Conservation (phyloP, 495 filamentous ascomycete genomes). For the Daldinia vernicosa region DNA sequence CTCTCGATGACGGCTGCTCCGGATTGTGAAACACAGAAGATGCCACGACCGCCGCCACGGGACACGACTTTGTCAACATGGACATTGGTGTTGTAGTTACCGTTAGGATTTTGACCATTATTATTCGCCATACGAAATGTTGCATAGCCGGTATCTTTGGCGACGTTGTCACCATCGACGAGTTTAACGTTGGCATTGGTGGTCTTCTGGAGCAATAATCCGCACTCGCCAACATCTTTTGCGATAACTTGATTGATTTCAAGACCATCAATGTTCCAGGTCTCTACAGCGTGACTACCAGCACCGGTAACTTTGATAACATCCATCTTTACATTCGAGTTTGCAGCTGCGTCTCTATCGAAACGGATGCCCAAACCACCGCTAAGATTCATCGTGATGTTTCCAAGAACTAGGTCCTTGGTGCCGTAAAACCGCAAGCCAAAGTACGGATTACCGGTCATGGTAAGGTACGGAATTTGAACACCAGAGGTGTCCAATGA, state of each 20-base stretch:
- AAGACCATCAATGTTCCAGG: constrained; percentile 58
- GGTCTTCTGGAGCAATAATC: constrained; percentile 54
- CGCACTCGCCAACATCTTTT: constrained; percentile 55
- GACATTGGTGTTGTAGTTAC: constrained; percentile 54
- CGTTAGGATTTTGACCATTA: constrained; percentile 52
- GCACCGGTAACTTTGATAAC: constrained; percentile 54
- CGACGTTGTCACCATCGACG: constrained; percentile 58
- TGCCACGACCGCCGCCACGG: constrained; percentile 56
- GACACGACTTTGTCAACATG: constrained; percentile 55
- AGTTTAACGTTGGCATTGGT: constrained; percentile 54
- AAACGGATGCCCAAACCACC: constrained; percentile 59
- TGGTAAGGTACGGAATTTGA: constrained; percentile 55
- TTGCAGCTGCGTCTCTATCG: constrained; percentile 54
- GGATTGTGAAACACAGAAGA: constrained; percentile 59
- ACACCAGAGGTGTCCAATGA: constrained; percentile 47
- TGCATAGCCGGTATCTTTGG: constrained; percentile 54
- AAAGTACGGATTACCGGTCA: constrained; percentile 60
- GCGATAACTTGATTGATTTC: constrained; percentile 54
- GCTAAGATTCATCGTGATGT: constrained; percentile 56
- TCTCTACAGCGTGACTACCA: constrained; percentile 57
- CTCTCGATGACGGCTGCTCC: constrained; percentile 51
- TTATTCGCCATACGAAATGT: constrained; percentile 58
- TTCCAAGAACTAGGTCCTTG: constrained; percentile 49
- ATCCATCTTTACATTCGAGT: constrained; percentile 56
- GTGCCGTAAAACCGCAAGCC: constrained; percentile 57